Evolutionary conservation across 2,329 filamentous ascomycete species (phyloP).

Genomic region (Orbilia quercus): DNA sequence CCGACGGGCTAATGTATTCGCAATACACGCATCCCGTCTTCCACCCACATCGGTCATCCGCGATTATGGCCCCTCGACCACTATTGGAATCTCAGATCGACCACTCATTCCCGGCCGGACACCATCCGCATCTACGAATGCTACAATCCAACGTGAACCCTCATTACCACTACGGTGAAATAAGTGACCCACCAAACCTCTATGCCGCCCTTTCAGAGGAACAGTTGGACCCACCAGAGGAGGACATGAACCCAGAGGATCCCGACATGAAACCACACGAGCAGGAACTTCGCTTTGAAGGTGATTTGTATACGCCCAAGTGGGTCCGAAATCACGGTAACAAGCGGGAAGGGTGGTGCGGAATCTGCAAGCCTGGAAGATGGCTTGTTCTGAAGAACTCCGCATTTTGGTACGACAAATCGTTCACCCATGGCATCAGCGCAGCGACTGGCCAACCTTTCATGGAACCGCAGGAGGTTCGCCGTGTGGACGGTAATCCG

Average conservation of each 20-base stretch:
- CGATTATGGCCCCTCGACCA: slow-evolving; percentile 31
- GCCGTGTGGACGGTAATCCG: slow-evolving; percentile 81
- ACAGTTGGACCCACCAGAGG: slow-evolving; percentile 77
- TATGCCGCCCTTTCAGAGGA: slow-evolving; percentile 80
- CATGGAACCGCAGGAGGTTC: slow-evolving; percentile 78
- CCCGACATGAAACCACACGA: slow-evolving; percentile 80
- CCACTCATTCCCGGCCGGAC: slow-evolving; percentile 68
- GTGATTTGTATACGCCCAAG: slow-evolving; percentile 82
- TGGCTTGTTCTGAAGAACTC: slow-evolving; percentile 92
- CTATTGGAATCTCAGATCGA: slow-evolving; percentile 47
- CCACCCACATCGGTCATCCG: slow-evolving; percentile 24
- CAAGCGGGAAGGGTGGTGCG: slow-evolving; percentile 89
- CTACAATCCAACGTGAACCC: slow-evolving; percentile 79
- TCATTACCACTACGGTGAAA: slow-evolving; percentile 78
- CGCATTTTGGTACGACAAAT: slow-evolving; percentile 93
- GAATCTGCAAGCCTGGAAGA: slow-evolving; percentile 83
- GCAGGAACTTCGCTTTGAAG: slow-evolving; percentile 80
- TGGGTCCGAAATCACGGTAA: slow-evolving; percentile 89
- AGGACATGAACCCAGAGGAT: slow-evolving; percentile 83
- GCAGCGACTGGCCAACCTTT: slow-evolving; percentile 82
- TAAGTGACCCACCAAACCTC: slow-evolving; percentile 80
- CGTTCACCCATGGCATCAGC: slow-evolving; percentile 86
- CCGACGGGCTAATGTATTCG: slow-evolving; percentile 36
- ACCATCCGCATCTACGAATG: slow-evolving; percentile 70
- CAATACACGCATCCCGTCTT: slow-evolving; percentile 32